phyloP scores from a whole-genome alignment of 2,329 filamentous ascomycete genomes.

The Pseudomassariella vexata region DNA sequence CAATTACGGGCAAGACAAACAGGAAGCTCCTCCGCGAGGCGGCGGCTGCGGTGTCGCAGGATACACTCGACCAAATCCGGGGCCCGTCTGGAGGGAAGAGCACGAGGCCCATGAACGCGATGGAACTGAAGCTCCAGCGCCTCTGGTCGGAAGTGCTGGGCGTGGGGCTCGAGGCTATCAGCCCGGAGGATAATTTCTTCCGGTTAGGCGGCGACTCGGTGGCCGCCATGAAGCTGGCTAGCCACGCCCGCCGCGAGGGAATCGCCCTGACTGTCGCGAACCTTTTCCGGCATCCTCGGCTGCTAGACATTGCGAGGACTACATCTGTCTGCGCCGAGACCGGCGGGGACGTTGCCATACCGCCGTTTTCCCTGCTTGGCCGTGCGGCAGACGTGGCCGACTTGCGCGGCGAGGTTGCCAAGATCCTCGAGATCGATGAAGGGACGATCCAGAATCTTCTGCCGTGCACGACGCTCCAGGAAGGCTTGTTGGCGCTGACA shows the following conservation, averaged over 20 bases:
- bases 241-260: conserved; percentile 14
- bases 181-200: conserved; percentile 1
- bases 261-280: conserved; percentile 4
- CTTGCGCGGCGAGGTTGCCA: too few species aligned
- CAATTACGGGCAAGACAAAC: neutral
- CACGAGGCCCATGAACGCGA: too few species aligned
- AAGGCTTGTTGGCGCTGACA: conserved; percentile 1
- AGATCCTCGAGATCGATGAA: too few species aligned
- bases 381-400: too few species aligned
- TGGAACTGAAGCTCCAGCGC: neutral
- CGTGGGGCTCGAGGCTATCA: neutral
- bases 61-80: too few species aligned
- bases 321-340: too few species aligned
- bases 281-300: conserved; percentile 8
- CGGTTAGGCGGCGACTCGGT: neutral
- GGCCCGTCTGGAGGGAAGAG: too few species aligned
- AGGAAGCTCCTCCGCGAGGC: neutral
- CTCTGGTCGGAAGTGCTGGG: conserved; percentile 7
- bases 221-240: conserved; percentile 8
- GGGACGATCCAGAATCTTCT: conserved; percentile 2
- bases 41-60: neutral
- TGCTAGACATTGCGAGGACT: too few species aligned
- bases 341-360: too few species aligned
- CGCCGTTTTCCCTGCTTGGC: too few species aligned
- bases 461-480: conserved; percentile 1